Conservation (phyloP, 306 rosid species). For the Hippophae gyantsensis region DNA sequence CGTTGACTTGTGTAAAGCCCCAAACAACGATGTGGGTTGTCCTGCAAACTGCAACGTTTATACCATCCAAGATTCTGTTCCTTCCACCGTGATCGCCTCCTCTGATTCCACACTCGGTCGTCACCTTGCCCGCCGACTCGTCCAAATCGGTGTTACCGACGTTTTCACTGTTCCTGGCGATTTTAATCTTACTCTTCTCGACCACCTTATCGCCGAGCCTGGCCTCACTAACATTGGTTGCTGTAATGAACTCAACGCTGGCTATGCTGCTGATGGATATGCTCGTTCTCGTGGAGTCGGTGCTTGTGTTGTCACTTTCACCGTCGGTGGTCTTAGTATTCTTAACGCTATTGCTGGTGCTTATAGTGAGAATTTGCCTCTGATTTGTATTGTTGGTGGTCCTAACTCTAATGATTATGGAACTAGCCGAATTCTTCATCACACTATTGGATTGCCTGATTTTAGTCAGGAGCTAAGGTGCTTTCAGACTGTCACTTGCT, state of each 20-base stretch:
- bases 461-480: conserved; percentile 38
- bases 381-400: conserved; percentile 42
- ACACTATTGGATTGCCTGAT: conserved; percentile 40
- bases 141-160: conserved; percentile 28
- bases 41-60: neutral
- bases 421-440: conserved; percentile 39
- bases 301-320: conserved; percentile 38
- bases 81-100: conserved; percentile 3
- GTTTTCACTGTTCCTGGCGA: conserved; percentile 41
- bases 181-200: conserved; percentile 38
- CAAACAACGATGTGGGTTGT: neutral
- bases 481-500: conserved; percentile 43
- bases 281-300: conserved; percentile 34
- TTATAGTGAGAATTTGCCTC: conserved; percentile 42
- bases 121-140: conserved; percentile 37
- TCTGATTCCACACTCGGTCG: conserved; percentile 29
- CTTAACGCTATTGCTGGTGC: conserved; percentile 49
- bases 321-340: conserved; percentile 43
- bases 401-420: conserved; percentile 43
- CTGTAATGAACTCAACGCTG: conserved; percentile 49
- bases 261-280: conserved; percentile 41
- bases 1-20: neutral
- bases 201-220: conserved; percentile 39
- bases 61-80: neutral
- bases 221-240: conserved; percentile 34